A percentile compares a stretch with the other conserved stretches of the same genome.
These are phyloP conservation scores for Coprinellus aureogranulatus DNA, from an alignment of 768 basidiomycete species.

Conservation along the genomic window DNA sequence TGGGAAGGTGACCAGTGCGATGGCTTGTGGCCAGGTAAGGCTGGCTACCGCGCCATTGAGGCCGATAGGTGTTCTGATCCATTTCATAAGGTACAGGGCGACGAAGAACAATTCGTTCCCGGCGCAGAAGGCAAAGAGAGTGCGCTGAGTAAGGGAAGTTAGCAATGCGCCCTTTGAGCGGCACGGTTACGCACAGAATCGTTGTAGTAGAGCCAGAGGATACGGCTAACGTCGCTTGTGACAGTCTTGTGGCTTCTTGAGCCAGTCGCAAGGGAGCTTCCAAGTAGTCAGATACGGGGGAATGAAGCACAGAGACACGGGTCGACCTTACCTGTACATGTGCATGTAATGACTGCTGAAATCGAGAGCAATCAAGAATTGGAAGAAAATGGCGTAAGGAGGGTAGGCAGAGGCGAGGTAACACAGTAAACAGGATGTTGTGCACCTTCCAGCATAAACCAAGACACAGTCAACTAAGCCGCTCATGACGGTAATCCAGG, in stretches of 20 bases:
- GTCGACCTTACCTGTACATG: constrained; percentile 83
- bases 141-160: constrained; percentile 46
- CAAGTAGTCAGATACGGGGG: constrained; percentile 12
- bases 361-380: constrained; percentile 94
- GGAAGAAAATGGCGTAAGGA: constrained; percentile 78
- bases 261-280: constrained; percentile 91
- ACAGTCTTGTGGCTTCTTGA: constrained; percentile 91
- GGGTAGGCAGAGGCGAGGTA: constrained; percentile 93
- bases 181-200: constrained; percentile 62
- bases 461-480: not conserved
- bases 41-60: constrained; percentile 29
- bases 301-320: not conserved
- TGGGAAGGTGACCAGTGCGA: constrained; percentile 62
- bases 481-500: constrained; percentile 5
- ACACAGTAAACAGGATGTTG: constrained; percentile 91
- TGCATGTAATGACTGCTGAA: constrained; percentile 99
- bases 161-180: not conserved
- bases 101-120: constrained; percentile 97
- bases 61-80: constrained; percentile 70
- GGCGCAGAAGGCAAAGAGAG: constrained; percentile 89
- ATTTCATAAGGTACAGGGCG: constrained; percentile 89
- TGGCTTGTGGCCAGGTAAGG: constrained; percentile 73
- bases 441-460: constrained; percentile 61
- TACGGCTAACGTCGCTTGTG: constrained; percentile 86
- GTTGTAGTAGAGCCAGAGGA: constrained; percentile 92